These are phyloP conservation scores for Pyrenochaeta sp. DNA, from an alignment of 2,329 filamentous ascomycete genomes.

Conservation along the genomic window DNA sequence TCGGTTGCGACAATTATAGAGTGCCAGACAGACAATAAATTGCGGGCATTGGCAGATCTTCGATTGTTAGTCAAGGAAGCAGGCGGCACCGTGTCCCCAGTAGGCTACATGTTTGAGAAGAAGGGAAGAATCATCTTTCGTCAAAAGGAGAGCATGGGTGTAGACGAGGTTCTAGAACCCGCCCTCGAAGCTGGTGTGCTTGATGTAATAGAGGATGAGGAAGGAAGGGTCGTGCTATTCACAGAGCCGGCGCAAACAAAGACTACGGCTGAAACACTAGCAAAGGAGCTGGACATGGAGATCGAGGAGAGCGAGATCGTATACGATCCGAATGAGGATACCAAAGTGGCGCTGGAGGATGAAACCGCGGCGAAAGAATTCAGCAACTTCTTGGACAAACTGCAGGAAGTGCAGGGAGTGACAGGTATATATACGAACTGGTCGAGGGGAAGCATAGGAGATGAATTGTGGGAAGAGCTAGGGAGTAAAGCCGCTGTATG, in stretches of 20 bases:
- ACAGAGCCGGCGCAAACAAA: slow-evolving; percentile 73
- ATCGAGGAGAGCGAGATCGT: slow-evolving; percentile 81
- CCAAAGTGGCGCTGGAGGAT: slow-evolving; percentile 69
- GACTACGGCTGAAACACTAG: slow-evolving; percentile 70
- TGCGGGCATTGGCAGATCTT: slow-evolving; percentile 76
- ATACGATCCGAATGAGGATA: slow-evolving; percentile 85
- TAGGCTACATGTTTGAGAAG: slow-evolving; percentile 84
- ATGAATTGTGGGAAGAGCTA: slow-evolving; percentile 51
- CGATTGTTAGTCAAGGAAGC: slow-evolving; percentile 74
- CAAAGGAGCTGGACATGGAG: slow-evolving; percentile 69
- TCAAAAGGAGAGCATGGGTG: slow-evolving; percentile 62
- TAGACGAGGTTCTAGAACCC: slow-evolving; percentile 78
- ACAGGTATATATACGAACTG: slow-evolving; percentile 82
- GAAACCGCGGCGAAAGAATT: slow-evolving; percentile 66
- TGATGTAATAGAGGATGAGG: slow-evolving; percentile 72
- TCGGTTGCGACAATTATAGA: slow-evolving; percentile 81
- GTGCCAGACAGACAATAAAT: slow-evolving; percentile 83
- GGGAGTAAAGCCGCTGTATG: slow-evolving; percentile 46
- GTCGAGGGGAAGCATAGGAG: slow-evolving; percentile 50
- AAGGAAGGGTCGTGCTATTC: slow-evolving; percentile 75
- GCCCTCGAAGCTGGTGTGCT: slow-evolving; percentile 86
- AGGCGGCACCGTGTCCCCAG: slow-evolving; percentile 75
- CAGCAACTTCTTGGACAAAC: slow-evolving; percentile 64
- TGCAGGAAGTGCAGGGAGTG: slow-evolving; percentile 78
- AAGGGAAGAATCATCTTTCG: slow-evolving; percentile 78